A percentile compares a stretch with the other conserved stretches of the same genome.
Conservation (phyloP, 306 rosid genomes). For the Cucumis melo region DNA sequence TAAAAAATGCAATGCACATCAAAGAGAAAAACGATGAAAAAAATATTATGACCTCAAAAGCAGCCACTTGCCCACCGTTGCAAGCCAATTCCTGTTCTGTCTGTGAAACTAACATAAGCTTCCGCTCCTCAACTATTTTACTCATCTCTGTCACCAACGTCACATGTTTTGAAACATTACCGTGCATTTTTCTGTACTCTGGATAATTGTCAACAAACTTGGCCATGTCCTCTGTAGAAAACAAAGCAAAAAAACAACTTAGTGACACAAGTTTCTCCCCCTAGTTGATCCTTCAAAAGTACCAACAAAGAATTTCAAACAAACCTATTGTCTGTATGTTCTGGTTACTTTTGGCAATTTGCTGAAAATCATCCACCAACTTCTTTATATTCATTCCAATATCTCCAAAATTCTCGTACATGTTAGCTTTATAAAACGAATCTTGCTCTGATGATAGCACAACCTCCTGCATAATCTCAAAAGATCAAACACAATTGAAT, state of each 20-base stretch:
- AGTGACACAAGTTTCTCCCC: background rate
- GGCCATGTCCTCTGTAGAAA: conserved; percentile 84
- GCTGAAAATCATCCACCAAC: conserved; percentile 92
- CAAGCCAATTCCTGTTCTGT: conserved; percentile 95
- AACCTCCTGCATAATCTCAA: conserved; percentile 47
- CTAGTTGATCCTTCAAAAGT: background rate
- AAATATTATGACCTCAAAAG: conserved; percentile 61
- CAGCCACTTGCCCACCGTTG: conserved; percentile 90
- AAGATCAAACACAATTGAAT: conserved; percentile 9
- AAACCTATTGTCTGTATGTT: conserved; percentile 89
- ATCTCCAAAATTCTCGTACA: conserved; percentile 95
- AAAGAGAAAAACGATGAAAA: background rate
- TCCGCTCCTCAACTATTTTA: conserved; percentile 65
- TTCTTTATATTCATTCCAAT: conserved; percentile 94
- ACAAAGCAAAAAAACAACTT: background rate
- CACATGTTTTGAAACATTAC: conserved; percentile 94
- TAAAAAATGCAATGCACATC: background rate
- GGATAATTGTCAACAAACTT: conserved; percentile 92
- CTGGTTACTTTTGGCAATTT: conserved; percentile 73
- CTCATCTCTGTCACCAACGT: conserved; percentile 95
- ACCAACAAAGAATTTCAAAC: conserved; percentile 12
- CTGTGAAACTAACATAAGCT: conserved; percentile 86
- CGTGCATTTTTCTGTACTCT: conserved; percentile 90
- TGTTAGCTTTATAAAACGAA: conserved; percentile 73
- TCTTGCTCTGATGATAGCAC: conserved; percentile 95